Evolutionary conservation across 441 rosid species (phyloP).

Genomic region (Aleurites moluccanus): DNA sequence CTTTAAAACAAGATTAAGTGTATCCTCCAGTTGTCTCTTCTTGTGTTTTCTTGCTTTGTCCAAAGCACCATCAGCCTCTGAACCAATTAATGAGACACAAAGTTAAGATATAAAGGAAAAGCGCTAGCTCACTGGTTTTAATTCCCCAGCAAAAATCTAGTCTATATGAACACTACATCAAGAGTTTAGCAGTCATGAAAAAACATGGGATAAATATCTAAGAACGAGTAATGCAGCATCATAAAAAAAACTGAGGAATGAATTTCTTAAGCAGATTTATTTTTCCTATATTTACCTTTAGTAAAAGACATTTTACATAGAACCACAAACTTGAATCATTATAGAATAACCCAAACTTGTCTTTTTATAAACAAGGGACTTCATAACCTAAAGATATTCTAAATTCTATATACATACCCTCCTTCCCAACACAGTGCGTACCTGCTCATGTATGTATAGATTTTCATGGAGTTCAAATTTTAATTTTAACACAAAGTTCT

Average conservation of each 20-base stretch:
- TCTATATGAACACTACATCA: background rate
- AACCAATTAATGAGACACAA: conserved; percentile 30
- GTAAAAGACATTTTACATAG: background rate
- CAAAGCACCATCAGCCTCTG: conserved; percentile 97
- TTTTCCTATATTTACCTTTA: background rate
- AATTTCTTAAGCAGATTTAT: background rate
- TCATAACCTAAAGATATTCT: background rate
- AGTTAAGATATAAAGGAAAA: conserved; percentile 15
- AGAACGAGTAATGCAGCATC: background rate
- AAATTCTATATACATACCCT: too few species aligned
- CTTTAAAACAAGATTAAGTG: conserved; percentile 81
- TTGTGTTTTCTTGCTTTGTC: conserved; percentile 99
- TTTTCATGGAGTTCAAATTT: too few species aligned
- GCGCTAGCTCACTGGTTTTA: conserved; percentile 7
- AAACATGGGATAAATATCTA: background rate
- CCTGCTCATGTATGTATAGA: background rate
- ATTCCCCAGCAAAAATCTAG: conserved; percentile 8
- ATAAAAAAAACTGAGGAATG: background rate
- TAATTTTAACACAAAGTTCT: too few species aligned
- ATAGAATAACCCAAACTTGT: background rate
- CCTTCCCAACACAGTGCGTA: background rate
- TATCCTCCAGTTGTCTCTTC: conserved; percentile 98
- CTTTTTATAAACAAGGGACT: background rate
- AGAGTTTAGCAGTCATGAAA: background rate
- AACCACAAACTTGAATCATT: background rate